Conservation (phyloP, 164 flowering plant species). For the Buxus sempervirens region DNA sequence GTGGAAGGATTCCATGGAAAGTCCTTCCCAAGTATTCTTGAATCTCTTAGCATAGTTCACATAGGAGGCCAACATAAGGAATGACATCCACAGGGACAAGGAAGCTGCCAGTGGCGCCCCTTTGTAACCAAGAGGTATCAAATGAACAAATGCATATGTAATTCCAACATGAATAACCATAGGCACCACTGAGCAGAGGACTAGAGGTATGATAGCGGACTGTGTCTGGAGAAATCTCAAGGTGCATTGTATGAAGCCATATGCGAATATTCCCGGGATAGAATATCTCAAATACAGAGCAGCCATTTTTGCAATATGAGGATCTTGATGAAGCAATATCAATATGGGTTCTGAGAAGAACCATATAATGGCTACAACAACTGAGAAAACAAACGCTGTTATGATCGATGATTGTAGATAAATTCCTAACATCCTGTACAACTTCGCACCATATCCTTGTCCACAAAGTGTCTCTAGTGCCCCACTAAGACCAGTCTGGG, state of each 20-base stretch:
- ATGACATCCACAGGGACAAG: conserved; percentile 67
- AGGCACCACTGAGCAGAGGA: conserved; percentile 56
- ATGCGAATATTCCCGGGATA: conserved; percentile 76
- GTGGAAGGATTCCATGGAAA: conserved; percentile 49
- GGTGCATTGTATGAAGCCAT: conserved; percentile 57
- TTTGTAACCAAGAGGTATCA: conserved; percentile 44
- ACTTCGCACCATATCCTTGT: conserved; percentile 77
- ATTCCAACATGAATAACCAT: conserved; percentile 50
- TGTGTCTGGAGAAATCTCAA: conserved; percentile 89
- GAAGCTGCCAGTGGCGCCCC: conserved; percentile 80
- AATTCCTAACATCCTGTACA: conserved; percentile 65
- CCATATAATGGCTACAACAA: conserved; percentile 66
- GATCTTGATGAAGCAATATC: conserved; percentile 59
- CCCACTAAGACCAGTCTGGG: conserved; percentile 77
- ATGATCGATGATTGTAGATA: conserved; percentile 77
- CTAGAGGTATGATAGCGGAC: conserved; percentile 52
- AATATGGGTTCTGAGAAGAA: conserved; percentile 59
- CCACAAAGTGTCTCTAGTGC: conserved; percentile 92
- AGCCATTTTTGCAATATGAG: conserved; percentile 48
- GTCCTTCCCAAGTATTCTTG: conserved; percentile 69
- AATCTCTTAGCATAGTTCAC: conserved; percentile 44
- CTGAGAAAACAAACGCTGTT: conserved; percentile 46
- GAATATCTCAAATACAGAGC: conserved; percentile 52
- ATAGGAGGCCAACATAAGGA: conserved; percentile 49
- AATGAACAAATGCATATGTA: conserved; percentile 48